These are phyloP conservation scores for Coemansia furcata DNA, from an alignment of 192 early-diverging fungal genomes.

Conservation along the genomic window DNA sequence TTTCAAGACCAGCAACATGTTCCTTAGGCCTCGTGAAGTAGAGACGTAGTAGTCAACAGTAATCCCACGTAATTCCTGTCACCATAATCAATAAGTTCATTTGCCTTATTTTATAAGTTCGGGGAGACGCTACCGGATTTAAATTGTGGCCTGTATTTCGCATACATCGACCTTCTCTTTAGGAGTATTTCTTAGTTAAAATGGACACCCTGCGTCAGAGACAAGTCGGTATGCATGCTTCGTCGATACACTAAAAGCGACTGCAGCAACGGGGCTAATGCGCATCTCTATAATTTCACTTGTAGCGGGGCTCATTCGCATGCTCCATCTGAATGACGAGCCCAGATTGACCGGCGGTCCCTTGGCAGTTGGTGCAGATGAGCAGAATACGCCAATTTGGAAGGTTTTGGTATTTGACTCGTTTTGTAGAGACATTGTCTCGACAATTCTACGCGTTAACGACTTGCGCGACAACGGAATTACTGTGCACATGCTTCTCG, in stretches of 20 bases:
- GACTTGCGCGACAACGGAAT: constrained; percentile 94
- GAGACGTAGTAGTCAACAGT: too few relatives aligned
- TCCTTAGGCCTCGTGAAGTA: background rate
- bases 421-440: constrained; percentile 92
- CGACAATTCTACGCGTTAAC: constrained; percentile 93
- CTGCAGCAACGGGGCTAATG: background rate
- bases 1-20: background rate
- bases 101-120: background rate
- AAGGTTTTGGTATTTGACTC: constrained; percentile 96
- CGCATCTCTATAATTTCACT: background rate
- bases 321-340: constrained; percentile 85
- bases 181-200: background rate
- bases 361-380: constrained; percentile 15
- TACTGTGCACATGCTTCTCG: constrained; percentile 95
- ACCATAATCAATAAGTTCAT: too few relatives aligned
- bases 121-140: too few relatives aligned
- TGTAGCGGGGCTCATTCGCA: constrained; percentile 74
- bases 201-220: constrained; percentile 57
- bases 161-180: too few relatives aligned
- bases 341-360: constrained; percentile 34
- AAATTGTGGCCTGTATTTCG: too few relatives aligned
- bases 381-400: constrained; percentile 69
- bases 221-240: constrained; percentile 59
- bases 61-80: too few relatives aligned
- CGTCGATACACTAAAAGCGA: background rate